Conservation (phyloP, 2,329 filamentous ascomycete species). For the Penicillium sp. region DNA sequence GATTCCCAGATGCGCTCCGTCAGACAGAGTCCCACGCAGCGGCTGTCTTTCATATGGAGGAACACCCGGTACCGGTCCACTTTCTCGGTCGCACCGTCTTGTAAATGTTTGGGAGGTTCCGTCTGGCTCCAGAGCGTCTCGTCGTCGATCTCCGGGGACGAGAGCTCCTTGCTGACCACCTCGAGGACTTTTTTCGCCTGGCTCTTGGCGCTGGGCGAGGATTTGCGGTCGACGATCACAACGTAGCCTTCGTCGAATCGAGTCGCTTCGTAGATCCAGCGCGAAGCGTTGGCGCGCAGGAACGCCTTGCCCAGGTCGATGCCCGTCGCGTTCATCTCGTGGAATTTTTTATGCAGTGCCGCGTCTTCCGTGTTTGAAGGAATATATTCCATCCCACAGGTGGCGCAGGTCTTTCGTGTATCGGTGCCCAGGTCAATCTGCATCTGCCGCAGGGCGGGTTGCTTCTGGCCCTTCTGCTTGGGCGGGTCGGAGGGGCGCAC, state of each 20-base stretch:
- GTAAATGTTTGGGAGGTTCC: slow-evolving; percentile 41
- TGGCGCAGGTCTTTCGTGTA: slow-evolving; percentile 58
- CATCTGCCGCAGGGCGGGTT: slow-evolving; percentile 56
- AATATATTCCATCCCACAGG: slow-evolving; percentile 68
- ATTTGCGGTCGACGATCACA: slow-evolving; percentile 59
- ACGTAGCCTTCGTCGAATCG: slow-evolving; percentile 56
- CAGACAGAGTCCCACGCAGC: slow-evolving; percentile 64
- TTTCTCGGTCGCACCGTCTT: slow-evolving; percentile 38
- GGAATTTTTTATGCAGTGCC: slow-evolving; percentile 65
- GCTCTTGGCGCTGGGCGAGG: slow-evolving; percentile 53
- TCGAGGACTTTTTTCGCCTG: slow-evolving; percentile 60
- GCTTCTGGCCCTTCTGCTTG: slow-evolving; percentile 35
- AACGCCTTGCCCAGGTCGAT: slow-evolving; percentile 63
- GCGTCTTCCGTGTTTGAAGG: slow-evolving; percentile 63
- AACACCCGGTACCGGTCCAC: slow-evolving; percentile 61
- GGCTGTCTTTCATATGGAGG: slow-evolving; percentile 61
- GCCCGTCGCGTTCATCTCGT: slow-evolving; percentile 62
- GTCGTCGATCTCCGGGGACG: slow-evolving; percentile 61
- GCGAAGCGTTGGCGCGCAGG: slow-evolving; percentile 53
- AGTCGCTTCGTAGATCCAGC: slow-evolving; percentile 54
- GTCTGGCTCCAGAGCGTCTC: slow-evolving; percentile 58
- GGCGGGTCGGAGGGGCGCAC: slow-evolving; percentile 44
- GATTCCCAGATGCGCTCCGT: slow-evolving; percentile 63
- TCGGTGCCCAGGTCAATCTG: slow-evolving; percentile 62
- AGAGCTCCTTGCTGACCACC: slow-evolving; percentile 64